These are phyloP conservation scores for Theobroma grandiflorum DNA, from an alignment of 441 rosid species.

Conservation along the genomic window DNA sequence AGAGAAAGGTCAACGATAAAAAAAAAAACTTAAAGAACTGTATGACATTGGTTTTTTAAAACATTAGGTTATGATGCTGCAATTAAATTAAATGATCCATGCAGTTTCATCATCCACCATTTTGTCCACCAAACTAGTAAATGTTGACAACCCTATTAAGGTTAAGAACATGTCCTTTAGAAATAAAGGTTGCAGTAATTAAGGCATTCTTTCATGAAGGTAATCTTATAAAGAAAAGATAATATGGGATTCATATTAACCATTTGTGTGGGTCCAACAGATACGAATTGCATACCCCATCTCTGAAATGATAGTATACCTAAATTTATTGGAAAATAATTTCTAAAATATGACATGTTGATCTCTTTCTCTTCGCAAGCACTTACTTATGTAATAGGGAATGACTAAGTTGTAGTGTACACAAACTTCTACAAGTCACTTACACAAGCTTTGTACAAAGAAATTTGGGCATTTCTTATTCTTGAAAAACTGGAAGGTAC, in stretches of 20 bases:
- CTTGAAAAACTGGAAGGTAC: not conserved
- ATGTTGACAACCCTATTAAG: not conserved
- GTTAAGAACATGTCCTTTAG: not conserved
- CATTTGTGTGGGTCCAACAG: not conserved
- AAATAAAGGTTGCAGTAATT: not conserved
- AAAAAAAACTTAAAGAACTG: not conserved
- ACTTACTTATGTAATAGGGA: not conserved
- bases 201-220: not conserved
- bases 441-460: not conserved
- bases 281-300: not conserved
- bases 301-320: not conserved
- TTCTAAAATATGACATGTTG: not conserved
- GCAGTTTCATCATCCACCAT: not conserved
- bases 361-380: not conserved
- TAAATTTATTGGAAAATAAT: not conserved
- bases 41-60: not conserved
- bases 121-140: not conserved
- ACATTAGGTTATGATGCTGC: slow-evolving; percentile 2
- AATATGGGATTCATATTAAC: not conserved
- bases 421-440: not conserved
- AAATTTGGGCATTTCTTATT: not conserved
- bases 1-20: not conserved
- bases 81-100: not conserved
- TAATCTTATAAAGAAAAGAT: not conserved
- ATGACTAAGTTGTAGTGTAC: not conserved